These are phyloP conservation scores for Brassica juncea DNA, from an alignment of 345 rosid species.

Conservation along the genomic window DNA sequence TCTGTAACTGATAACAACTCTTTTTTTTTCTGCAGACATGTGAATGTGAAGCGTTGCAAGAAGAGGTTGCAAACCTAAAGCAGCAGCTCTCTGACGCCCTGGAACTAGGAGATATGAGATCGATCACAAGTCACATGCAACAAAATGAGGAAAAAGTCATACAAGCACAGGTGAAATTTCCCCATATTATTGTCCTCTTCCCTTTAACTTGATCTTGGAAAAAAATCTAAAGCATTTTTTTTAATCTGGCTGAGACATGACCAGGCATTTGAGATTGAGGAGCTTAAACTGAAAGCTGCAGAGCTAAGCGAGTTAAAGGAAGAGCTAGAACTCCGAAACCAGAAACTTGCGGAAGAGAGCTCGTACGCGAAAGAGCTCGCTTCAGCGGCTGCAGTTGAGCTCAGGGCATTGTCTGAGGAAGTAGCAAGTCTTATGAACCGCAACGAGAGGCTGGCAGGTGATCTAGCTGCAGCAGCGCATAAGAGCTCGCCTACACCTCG, in stretches of 20 bases:
- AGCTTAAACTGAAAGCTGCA: constrained; percentile 59
- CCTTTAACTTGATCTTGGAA: background rate
- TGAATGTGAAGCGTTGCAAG: constrained; percentile 77
- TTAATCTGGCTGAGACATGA: constrained; percentile 13
- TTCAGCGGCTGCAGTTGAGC: constrained; percentile 96
- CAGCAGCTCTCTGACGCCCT: constrained; percentile 77
- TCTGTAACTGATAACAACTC: constrained; percentile 23
- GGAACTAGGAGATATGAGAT: constrained; percentile 42
- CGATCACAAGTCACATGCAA: constrained; percentile 28
- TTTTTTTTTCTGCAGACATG: constrained; percentile 53
- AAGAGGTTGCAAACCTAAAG: constrained; percentile 64
- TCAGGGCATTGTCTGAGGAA: constrained; percentile 95
- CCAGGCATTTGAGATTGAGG: constrained; percentile 73
- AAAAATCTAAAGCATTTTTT: constrained; percentile 9
- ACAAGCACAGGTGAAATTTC: constrained; percentile 24
- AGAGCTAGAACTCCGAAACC: constrained; percentile 63
- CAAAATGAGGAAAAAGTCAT: constrained; percentile 25
- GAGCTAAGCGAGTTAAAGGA: constrained; percentile 61
- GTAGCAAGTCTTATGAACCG: constrained; percentile 89
- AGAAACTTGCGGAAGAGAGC: constrained; percentile 87
- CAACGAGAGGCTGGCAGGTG: constrained; percentile 68
- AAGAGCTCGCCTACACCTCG: constrained; percentile 63
- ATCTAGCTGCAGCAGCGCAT: constrained; percentile 47
- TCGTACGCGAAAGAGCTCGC: constrained; percentile 95
- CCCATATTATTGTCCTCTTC: constrained; percentile 19